Percentiles rank a stretch among this genome's conserved stretches.
phyloP scores from a whole-genome alignment of 176 grass and related monocot genomes.

The Thinopyrum elongatum region DNA sequence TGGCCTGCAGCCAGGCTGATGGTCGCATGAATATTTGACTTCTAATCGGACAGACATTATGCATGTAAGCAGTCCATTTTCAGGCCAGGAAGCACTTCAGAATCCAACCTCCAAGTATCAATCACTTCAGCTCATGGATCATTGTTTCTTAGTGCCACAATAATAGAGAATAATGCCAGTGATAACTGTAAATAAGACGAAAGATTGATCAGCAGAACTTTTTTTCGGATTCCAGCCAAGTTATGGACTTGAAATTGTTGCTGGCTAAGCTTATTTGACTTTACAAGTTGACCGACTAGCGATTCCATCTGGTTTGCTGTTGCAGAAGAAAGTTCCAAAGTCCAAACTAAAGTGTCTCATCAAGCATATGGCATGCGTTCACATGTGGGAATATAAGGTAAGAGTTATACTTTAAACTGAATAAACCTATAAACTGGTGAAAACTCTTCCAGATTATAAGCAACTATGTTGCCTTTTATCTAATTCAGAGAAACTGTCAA shows the following conservation, averaged over 20 bases:
- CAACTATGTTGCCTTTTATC: not conserved
- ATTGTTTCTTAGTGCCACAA: not conserved
- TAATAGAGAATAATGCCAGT: not conserved
- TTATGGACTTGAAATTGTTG: not conserved
- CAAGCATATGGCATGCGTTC: not conserved
- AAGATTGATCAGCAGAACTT: not conserved
- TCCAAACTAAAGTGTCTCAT: not conserved
- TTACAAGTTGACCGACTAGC: not conserved
- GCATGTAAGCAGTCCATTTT: not conserved
- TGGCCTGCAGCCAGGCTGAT: not conserved
- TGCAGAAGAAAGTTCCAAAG: not conserved
- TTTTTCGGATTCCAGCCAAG: not conserved
- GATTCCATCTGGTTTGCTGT: not conserved
- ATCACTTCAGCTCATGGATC: not conserved
- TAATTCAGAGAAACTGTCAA: not conserved
- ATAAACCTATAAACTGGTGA: not conserved
- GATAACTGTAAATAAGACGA: not conserved
- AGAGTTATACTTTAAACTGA: not conserved
- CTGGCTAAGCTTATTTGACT: not conserved
- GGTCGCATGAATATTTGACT: not conserved
- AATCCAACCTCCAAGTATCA: not conserved
- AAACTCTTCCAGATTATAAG: not conserved
- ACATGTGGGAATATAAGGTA: not conserved
- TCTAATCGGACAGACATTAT: not conserved
- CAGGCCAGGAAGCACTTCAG: not conserved